Percentiles rank a stretch among this genome's conserved stretches.
Conservation (phyloP, 139 green algal species). For the Asterochloris sp. region DNA sequence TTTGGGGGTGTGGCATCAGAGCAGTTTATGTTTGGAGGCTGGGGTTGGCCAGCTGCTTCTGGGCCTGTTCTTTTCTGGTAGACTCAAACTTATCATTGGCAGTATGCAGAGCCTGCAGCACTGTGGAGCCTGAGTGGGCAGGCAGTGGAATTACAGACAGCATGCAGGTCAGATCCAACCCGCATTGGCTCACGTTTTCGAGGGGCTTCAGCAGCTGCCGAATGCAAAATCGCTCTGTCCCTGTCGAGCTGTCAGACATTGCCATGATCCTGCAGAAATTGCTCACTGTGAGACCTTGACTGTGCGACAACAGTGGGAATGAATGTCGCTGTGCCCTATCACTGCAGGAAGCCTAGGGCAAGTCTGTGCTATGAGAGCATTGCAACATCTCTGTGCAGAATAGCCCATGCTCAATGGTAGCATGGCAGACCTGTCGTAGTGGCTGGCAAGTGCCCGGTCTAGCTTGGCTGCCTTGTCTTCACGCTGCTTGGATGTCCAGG, state of each 20-base stretch:
- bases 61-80: too few species aligned
- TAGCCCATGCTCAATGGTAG: not conserved
- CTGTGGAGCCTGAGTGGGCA: too few species aligned
- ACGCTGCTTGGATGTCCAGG: conserved; percentile 27
- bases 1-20: too few species aligned
- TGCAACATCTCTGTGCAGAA: not conserved
- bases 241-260: conserved; percentile 9
- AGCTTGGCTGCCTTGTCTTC: conserved; percentile 40
- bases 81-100: too few species aligned
- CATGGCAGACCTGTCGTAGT: conserved; percentile 27
- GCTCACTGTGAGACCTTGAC: too few species aligned
- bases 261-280: not conserved
- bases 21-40: too few species aligned
- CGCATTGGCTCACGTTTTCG: not conserved
- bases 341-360: not conserved
- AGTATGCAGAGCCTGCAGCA: too few species aligned
- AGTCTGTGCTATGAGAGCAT: not conserved
- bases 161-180: too few species aligned
- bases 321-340: not conserved
- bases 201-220: conserved; percentile 20
- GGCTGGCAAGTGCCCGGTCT: conserved; percentile 27
- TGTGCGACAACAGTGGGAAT: too few species aligned
- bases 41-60: too few species aligned
- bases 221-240: conserved; percentile 18
- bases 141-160: too few species aligned